Evolutionary conservation across 2,329 filamentous ascomycete species (phyloP), one percentile per base, ranked within the genome.

Genomic region (Claviceps pazoutovae): DNA sequence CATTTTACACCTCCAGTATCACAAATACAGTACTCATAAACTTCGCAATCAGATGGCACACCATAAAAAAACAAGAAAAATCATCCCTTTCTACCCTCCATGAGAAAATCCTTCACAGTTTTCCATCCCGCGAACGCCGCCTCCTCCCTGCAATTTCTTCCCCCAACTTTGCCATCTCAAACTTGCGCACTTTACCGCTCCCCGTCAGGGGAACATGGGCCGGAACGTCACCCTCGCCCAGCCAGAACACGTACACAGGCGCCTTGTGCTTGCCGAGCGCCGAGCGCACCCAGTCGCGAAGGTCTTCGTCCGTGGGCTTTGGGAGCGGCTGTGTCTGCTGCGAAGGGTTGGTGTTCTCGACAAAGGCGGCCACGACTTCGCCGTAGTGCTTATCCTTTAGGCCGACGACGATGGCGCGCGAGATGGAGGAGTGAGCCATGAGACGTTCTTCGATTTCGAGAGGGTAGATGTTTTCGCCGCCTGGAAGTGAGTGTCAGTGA

Each of bases 391-490:
- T 70, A 59, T 87, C 78, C 53, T 82, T 79, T 30, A 88, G 71
- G 1, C 83, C 84, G 39, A 86, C 79, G 2, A 88, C 84, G 47
- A 85, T 75, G 14, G 84, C 84, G n/a, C 78, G 71, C 1, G 72
- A 64, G 30, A 88, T 74, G 2, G 73, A 68, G 0, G 80, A 74
- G 63, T 88, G 84, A 1, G 74, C 72, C 46, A 81, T 69, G n/a
- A 88, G 72, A 2, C 83, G 75, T 63, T 86, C 83, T 65, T 88
- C 84, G 54, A 88, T 86, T 62, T 88, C 84, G 21, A 87, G 74
- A 1, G 84, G 84, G 61, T 87, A 86, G 62, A 75, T 78, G 65
- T 88, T 88, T 65, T 87, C 83, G 47, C 84, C 84, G 51, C 83
- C 80, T 76, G 51, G 1, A 5, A 17, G 21, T 5, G 21, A 13